These are phyloP conservation scores for Rhodotorula sp. DNA, from an alignment of 1,284 basidiomycete species.

Conservation along the genomic window DNA sequence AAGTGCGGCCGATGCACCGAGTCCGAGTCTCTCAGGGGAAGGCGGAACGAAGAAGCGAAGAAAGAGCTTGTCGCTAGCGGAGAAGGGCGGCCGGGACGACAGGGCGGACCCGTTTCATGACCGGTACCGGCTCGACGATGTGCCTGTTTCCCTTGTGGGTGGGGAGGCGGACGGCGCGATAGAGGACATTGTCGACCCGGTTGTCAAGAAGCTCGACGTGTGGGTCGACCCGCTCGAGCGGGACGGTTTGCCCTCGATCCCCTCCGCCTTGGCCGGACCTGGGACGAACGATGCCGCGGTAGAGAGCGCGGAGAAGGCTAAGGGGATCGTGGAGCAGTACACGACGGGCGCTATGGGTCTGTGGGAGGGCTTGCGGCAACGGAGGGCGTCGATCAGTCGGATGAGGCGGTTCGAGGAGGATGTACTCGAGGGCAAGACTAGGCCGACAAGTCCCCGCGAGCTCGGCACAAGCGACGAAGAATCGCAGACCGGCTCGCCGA, in stretches of 20 bases:
- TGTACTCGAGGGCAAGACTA: background rate
- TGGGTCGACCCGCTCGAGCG: constrained; percentile 51
- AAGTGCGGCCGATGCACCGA: background rate
- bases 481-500: background rate
- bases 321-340: constrained; percentile 43
- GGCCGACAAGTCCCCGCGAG: background rate
- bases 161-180: constrained; percentile 6
- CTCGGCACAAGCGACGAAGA: background rate
- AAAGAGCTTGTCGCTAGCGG: background rate
- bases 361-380: constrained; percentile 8
- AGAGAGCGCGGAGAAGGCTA: constrained; percentile 4
- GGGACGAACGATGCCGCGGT: constrained; percentile 29
- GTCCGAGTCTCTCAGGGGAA: background rate
- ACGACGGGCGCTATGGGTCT: constrained; percentile 17
- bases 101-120: constrained; percentile 3
- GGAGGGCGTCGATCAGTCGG: background rate
- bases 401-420: constrained; percentile 3
- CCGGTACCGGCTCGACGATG: constrained; percentile 14
- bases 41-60: background rate
- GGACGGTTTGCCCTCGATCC: constrained; percentile 50
- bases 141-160: background rate
- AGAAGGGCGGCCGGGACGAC: background rate
- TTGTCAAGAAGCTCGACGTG: constrained; percentile 29
- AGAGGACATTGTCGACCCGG: background rate
- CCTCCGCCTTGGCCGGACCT: constrained; percentile 19